Evolutionary conservation across 2,329 filamentous ascomycete species (phyloP), one percentile per base, ranked within the genome.

Genomic region (Fonsecaea pedrosoi): DNA sequence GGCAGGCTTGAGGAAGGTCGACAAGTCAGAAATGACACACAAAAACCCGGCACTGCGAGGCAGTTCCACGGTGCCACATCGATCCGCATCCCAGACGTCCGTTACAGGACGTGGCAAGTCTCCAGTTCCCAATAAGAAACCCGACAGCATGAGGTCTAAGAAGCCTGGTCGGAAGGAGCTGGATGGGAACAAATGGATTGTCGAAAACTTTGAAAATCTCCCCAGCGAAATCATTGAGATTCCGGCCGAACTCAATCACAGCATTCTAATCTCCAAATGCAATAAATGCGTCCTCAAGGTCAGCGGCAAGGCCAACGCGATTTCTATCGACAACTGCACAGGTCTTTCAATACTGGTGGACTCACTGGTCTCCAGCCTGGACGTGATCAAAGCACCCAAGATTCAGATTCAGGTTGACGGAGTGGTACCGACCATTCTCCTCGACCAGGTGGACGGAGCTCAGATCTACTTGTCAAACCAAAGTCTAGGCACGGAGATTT

Each of bases 11-110:
- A 90, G 91, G 72, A 99, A 97, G 83, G 95, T 99, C 58, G 94
- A 97, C 81, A 90, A 90, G 76, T 95, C 91, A 62, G 86, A 98
- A 79, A 97, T 97, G 94, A 99, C 95, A 67, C 95, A 99, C 82
- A 98, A 98, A 84, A 99, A 99, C 80, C 95, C 95, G 13, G 87
- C 89, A 9, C 84, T 99, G 65, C 89, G 95, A 69, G 86, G 91
- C 30, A 83, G 84, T 68, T 90, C 91, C 12, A 85, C 87, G 1
- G 92, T 94, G 2, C 84, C 91, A 1, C 83, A 83, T 65, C 81
- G 85, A 65, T 84, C 83, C 62, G 81, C 83, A 61, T 82, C 81
- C 56, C 78, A 79, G 34, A 86, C 85, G 25, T 84, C 83, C 67
- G 82, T 83, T 6, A 76, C 82, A 42, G 75, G 67, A 15, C 86